A percentile compares a stretch with the other conserved stretches of the same genome.
phyloP scores from a whole-genome alignment of 2,329 filamentous ascomycete species.

The Samsoniella hepiali region DNA sequence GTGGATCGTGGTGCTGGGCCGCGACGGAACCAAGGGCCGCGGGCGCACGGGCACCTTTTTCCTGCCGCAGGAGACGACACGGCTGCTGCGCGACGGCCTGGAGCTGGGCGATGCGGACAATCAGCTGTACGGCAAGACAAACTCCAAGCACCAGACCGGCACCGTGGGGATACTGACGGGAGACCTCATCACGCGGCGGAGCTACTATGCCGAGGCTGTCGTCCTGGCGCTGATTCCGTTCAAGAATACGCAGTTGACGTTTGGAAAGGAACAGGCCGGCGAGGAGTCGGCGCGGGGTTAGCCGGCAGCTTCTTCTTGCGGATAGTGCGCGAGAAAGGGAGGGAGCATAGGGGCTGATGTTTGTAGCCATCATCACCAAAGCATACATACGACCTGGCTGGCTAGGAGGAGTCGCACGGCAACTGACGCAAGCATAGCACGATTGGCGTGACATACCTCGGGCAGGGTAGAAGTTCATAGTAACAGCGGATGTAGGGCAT shows the following conservation, averaged over 20 bases:
- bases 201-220: conserved; percentile 38
- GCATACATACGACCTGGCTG: no score
- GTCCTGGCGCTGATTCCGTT: conserved; percentile 41
- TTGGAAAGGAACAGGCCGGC: conserved; percentile 18
- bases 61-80: conserved; percentile 36
- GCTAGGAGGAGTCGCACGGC: no score
- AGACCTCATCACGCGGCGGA: conserved; percentile 34
- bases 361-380: no score
- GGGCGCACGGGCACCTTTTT: conserved; percentile 39
- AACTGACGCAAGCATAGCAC: no score
- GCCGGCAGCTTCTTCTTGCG: not conserved
- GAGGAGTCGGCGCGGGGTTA: not conserved
- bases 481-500: no score
- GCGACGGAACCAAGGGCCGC: conserved; percentile 31
- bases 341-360: no score
- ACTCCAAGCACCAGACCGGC: conserved; percentile 38
- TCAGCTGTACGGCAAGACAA: conserved; percentile 33
- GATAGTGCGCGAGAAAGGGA: no score
- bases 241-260: conserved; percentile 34
- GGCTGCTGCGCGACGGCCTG: conserved; percentile 35
- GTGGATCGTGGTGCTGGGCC: conserved; percentile 36
- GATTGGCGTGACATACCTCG: no score
- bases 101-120: conserved; percentile 42
- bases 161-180: conserved; percentile 40
- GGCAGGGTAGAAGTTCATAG: no score